Base-by-base conservation (phyloP, 2,329 filamentous ascomycete genomes). In the Ophiostoma sp. region DNA sequence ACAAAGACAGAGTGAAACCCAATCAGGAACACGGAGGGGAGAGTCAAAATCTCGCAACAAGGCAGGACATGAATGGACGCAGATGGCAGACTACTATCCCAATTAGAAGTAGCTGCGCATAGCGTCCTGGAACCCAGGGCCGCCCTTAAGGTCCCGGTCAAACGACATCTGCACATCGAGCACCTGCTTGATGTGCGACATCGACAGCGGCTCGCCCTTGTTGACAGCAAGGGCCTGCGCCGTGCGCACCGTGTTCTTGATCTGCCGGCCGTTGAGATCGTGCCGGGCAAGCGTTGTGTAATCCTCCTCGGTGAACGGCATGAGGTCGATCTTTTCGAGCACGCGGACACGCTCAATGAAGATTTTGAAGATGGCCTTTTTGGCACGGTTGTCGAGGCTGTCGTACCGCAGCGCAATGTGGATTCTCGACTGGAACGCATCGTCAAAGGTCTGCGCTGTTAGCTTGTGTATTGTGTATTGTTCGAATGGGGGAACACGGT, bases 401-500 rank as follows among this genome's bases (percentile, higher is more conserved):
- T 90, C 90, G 77, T 96, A 97, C 41, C 90, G 84, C 8, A 97
- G 81, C 0, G 92, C 91, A 73, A 96, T 89, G 76, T 96, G 92
- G 71, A 96, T 96, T 38, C 93, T 87, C 9, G 88, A 91, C 75
- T 95, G 90, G 81, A 96, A 96, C 0, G 93, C 93, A 71, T 95
- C 91, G 73, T 97, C 93, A 74, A 97, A 96, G 0, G 91, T 72
- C 72, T 72, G 18, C 0, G 18, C 41, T 27, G 12, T 55, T 27
- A 60, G 60, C 66, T 36, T 18, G 9, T 55, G 18, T 11, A 27
- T 44, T 44, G 12, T 12, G 12, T 27, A 55, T 4, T 4, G 58
- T 38, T 14, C 14, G 38, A 1, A 64, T 4, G 27, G 44, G 9
- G 7, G 12, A 12, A 7, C 7, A 45, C 27, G 3, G 27, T 12